These are phyloP conservation scores for Raddia distichophylla DNA, from an alignment of 176 grass and related monocot species.

Conservation along the genomic window DNA sequence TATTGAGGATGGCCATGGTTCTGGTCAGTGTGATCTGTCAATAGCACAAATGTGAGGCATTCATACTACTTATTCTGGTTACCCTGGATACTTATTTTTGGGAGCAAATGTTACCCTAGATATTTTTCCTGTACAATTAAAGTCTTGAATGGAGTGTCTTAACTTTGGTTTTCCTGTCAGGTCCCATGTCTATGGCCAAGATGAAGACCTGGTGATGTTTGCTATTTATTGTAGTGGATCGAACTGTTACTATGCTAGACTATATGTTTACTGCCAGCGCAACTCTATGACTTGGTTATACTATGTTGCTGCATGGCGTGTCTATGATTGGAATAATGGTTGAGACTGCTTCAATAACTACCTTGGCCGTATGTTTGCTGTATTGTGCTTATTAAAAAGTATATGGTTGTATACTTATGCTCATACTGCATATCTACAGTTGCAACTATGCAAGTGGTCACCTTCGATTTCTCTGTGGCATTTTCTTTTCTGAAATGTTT, in stretches of 20 bases:
- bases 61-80: constrained; percentile 8
- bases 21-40: neutral
- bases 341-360: constrained; percentile 47
- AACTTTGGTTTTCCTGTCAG: constrained; percentile 21
- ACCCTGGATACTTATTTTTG: neutral
- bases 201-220: constrained; percentile 34
- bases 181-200: constrained; percentile 20
- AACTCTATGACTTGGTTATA: constrained; percentile 43
- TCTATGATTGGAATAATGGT: constrained; percentile 44
- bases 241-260: constrained; percentile 17
- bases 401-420: constrained; percentile 22
- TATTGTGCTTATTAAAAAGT: constrained; percentile 36
- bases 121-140: neutral
- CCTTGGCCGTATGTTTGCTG: constrained; percentile 36
- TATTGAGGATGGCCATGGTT: constrained; percentile 46
- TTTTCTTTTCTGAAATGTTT: constrained; percentile 40
- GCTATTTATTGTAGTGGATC: constrained; percentile 11
- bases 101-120: neutral
- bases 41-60: constrained; percentile 32
- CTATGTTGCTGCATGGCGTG: constrained; percentile 20
- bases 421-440: constrained; percentile 25
- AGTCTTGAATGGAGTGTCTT: neutral
- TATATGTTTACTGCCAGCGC: constrained; percentile 35
- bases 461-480: constrained; percentile 22
- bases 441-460: neutral